phyloP scores from a whole-genome alignment of 805 yeast species.

The Yarrowia porcina region DNA sequence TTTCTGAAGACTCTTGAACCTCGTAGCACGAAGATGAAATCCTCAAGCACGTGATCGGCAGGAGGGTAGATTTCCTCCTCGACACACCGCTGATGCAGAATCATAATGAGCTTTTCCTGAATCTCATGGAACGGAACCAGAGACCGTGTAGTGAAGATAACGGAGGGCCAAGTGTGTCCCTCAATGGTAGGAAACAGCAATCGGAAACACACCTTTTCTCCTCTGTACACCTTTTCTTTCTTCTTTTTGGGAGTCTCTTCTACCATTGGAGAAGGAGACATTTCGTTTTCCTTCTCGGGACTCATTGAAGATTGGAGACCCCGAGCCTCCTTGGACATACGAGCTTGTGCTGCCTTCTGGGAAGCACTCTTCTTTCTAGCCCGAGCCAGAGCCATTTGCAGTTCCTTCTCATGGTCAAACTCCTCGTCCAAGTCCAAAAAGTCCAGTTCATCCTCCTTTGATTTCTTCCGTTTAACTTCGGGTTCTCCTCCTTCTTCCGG shows the following conservation, averaged over 20 bases:
- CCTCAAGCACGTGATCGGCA: background rate
- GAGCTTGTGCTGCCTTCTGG: too few species aligned
- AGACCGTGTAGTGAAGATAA: background rate
- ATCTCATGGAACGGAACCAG: constrained; percentile 1
- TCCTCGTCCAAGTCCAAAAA: background rate
- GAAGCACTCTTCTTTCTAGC: background rate
- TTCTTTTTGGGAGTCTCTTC: background rate
- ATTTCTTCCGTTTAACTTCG: too few species aligned
- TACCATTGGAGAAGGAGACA: background rate
- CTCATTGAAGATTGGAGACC: too few species aligned
- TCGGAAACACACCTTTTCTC: constrained; percentile 2
- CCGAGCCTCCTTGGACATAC: too few species aligned
- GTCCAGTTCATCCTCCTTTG: background rate
- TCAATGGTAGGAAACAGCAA: background rate
- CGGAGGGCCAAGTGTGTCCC: background rate
- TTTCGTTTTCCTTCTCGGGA: too few species aligned
- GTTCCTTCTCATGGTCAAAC: background rate
- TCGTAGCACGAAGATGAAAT: background rate
- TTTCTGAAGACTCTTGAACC: background rate
- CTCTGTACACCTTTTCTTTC: background rate
- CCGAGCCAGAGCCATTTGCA: background rate
- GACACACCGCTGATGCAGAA: background rate
- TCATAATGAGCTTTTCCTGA: background rate
- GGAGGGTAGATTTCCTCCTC: background rate
- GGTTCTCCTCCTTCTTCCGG: background rate